Conservation (phyloP, 164 flowering plant species). For the Taxillus chinensis region DNA sequence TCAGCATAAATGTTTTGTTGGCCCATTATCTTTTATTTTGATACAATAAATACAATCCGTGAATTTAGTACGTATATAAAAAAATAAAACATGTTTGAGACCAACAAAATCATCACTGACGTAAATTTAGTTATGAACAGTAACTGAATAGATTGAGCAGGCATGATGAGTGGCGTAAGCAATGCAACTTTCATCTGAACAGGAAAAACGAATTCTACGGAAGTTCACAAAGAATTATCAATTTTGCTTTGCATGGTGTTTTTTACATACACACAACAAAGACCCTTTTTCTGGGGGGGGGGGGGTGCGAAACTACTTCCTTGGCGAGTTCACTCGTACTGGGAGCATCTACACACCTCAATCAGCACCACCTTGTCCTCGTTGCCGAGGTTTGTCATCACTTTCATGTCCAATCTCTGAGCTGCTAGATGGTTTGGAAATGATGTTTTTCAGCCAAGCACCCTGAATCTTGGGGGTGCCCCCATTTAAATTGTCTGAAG, state of each 20-base stretch:
- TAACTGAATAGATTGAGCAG: no score
- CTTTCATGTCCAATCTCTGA: constrained; percentile 36
- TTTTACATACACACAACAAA: background rate
- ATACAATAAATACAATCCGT: no score
- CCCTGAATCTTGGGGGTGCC: constrained; percentile 52
- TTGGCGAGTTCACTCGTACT: no score
- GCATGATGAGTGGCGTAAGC: no score
- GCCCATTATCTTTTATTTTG: no score
- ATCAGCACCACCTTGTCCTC: constrained; percentile 9
- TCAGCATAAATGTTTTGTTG: no score
- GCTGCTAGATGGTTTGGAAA: constrained; percentile 44
- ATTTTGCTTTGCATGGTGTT: background rate
- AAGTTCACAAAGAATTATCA: background rate
- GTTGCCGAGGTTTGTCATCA: constrained; percentile 21
- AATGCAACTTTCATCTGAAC: no score
- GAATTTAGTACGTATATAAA: no score
- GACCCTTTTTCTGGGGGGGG: background rate
- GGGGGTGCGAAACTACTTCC: no score
- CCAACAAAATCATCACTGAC: no score
- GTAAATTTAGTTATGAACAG: no score
- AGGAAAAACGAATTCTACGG: background rate
- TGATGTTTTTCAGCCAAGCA: constrained; percentile 66
- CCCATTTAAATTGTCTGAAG: constrained; percentile 40
- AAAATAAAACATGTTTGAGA: no score
- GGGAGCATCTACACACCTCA: background rate